A percentile compares a stretch with the other conserved stretches of the same genome.
These are phyloP conservation scores for Hydrangea macrophylla DNA, from an alignment of 148 eudicot genomes.

Conservation along the genomic window DNA sequence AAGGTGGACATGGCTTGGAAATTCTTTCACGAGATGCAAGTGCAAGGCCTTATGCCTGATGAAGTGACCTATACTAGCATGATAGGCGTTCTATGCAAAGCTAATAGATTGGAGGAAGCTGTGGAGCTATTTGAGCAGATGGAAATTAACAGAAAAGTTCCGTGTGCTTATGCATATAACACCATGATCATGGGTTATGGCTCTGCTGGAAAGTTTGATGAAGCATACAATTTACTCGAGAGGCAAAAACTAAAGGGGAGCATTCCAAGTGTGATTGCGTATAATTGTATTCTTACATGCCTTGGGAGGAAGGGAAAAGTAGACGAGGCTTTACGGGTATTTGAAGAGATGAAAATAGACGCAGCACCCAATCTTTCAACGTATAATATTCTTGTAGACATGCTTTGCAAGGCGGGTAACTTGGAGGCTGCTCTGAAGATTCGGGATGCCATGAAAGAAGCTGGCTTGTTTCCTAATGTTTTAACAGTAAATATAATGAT, in stretches of 20 bases:
- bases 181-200: slow-evolving; percentile 99
- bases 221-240: slow-evolving; percentile 75
- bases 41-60: slow-evolving; percentile 73
- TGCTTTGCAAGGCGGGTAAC: slow-evolving; percentile 63
- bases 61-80: slow-evolving; percentile 92
- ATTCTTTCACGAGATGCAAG: slow-evolving; percentile 86
- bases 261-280: slow-evolving; percentile 86
- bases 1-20: slow-evolving; percentile 99
- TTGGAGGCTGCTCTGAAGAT: slow-evolving; percentile 67
- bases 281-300: slow-evolving; percentile 82
- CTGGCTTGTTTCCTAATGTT: slow-evolving; percentile 70
- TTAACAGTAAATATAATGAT: slow-evolving; percentile 83
- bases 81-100: slow-evolving; percentile 84
- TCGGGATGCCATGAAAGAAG: slow-evolving; percentile 63
- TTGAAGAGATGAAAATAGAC: slow-evolving; percentile 75
- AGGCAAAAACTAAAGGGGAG: slow-evolving; percentile 81
- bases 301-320: slow-evolving; percentile 67
- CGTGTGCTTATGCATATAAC: slow-evolving; percentile 98
- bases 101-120: slow-evolving; percentile 74
- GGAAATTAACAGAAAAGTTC: slow-evolving; percentile 70
- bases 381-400: slow-evolving; percentile 77
- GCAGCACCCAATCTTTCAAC: slow-evolving; percentile 73
- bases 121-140: slow-evolving; percentile 78
- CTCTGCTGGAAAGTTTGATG: slow-evolving; percentile 72
- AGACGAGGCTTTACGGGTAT: slow-evolving; percentile 65